These are phyloP conservation scores for Plasmopara muralis DNA, from an alignment of 352 stramenopile species.

Conservation along the genomic window DNA sequence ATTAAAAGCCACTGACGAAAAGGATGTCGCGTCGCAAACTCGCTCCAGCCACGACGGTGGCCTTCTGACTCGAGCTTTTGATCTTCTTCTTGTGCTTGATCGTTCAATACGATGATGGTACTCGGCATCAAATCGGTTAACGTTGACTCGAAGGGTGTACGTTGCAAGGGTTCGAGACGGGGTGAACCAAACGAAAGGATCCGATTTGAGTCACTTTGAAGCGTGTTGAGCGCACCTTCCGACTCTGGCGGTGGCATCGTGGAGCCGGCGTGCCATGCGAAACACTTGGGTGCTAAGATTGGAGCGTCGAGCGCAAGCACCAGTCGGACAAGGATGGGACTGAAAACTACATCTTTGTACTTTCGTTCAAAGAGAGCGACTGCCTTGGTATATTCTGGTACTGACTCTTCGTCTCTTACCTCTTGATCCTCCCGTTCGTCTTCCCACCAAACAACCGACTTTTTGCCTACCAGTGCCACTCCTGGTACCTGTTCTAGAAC, in stretches of 20 bases:
- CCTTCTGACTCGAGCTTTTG: slow-evolving; percentile 26
- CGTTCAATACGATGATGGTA: slow-evolving; percentile 49
- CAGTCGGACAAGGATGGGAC: slow-evolving; percentile 54
- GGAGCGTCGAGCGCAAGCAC: slow-evolving; percentile 57
- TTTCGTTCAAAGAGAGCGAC: slow-evolving; percentile 53
- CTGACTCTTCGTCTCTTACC: not conserved
- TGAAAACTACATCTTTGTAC: slow-evolving; percentile 42
- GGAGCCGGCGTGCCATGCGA: slow-evolving; percentile 60
- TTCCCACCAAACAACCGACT: slow-evolving; percentile 50
- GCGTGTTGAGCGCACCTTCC: slow-evolving; percentile 11
- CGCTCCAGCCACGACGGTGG: slow-evolving; percentile 43
- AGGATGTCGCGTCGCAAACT: slow-evolving; percentile 30
- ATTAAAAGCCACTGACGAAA: slow-evolving; percentile 47
- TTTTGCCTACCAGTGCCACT: slow-evolving; percentile 28
- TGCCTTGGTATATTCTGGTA: slow-evolving; percentile 39
- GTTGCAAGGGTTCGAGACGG: slow-evolving; percentile 25
- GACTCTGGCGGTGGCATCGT: slow-evolving; percentile 32
- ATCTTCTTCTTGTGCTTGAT: slow-evolving; percentile 29
- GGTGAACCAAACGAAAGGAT: slow-evolving; percentile 23
- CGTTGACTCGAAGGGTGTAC: slow-evolving; percentile 32
- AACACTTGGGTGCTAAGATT: slow-evolving; percentile 46
- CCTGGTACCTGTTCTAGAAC: slow-evolving; percentile 37
- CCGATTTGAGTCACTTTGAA: slow-evolving; percentile 8
- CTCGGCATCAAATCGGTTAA: slow-evolving; percentile 44
- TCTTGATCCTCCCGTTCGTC: slow-evolving; percentile 32